Percentiles rank a stretch among this genome's conserved stretches.
Conservation (phyloP, 805 yeast species). For the Lipomyces chichibuensis region DNA sequence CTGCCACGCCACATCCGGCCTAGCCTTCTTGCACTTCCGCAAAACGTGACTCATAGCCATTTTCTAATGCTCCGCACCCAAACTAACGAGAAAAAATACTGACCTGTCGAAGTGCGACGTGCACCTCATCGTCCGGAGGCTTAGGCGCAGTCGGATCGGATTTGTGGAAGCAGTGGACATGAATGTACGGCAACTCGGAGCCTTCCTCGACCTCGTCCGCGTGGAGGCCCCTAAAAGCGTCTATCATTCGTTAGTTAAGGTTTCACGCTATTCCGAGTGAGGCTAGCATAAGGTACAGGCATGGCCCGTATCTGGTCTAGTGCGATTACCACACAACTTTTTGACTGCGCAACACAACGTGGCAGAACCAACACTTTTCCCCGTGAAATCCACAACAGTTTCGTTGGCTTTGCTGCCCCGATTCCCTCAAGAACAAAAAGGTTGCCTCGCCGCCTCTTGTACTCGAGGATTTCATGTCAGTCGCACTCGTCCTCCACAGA, state of each 20-base stretch:
- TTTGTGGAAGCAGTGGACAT: slow-evolving; percentile 92
- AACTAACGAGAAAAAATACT: slow-evolving; percentile 38
- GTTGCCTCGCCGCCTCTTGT: background rate
- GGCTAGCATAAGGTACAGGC: background rate
- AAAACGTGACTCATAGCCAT: background rate
- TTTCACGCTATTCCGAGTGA: background rate
- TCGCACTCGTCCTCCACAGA: background rate
- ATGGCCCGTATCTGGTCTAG: too few species aligned
- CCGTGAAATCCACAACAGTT: background rate
- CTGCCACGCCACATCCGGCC: background rate
- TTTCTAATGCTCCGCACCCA: background rate
- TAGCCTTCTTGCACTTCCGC: background rate
- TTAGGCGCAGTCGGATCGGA: slow-evolving; percentile 74
- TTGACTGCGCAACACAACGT: background rate
- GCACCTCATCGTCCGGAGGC: slow-evolving; percentile 69
- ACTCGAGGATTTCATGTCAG: too few species aligned
- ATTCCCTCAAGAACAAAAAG: background rate
- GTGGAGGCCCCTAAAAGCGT: slow-evolving; percentile 76
- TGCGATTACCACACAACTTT: background rate
- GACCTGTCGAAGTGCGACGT: slow-evolving; percentile 63
- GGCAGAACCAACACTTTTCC: background rate
- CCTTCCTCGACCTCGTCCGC: slow-evolving; percentile 45
- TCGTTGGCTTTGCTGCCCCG: background rate
- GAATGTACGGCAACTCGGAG: slow-evolving; percentile 66
- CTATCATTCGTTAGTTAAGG: slow-evolving; percentile 43